phyloP scores from a whole-genome alignment of 2,329 filamentous ascomycete genomes.

The Immersiporthe knoxdaviesiana region DNA sequence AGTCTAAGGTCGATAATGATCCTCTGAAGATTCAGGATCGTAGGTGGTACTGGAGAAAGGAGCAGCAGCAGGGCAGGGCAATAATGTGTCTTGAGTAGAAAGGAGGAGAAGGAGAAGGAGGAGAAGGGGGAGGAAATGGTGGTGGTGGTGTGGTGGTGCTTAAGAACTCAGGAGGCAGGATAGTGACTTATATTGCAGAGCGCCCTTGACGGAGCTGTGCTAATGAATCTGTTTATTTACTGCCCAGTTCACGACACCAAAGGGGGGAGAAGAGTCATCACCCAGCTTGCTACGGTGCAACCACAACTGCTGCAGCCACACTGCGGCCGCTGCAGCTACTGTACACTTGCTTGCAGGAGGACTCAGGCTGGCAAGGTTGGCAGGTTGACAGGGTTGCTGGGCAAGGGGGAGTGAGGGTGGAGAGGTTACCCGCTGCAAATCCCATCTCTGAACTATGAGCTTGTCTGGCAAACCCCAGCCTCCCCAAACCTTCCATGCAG shows the following conservation, averaged over 20 bases:
- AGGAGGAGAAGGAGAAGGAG: neutral
- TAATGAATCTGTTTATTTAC: constrained; percentile 1
- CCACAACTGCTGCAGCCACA: neutral
- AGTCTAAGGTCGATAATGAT: neutral
- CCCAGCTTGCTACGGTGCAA: neutral
- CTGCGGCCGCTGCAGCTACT: too few relatives aligned
- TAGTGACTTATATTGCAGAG: neutral
- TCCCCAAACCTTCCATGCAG: neutral
- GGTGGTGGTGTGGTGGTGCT: neutral
- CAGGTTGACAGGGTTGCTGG: neutral
- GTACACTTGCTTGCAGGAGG: neutral
- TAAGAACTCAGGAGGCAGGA: neutral
- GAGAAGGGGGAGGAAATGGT: too few relatives aligned
- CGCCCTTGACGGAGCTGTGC: neutral
- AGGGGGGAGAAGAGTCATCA: neutral
- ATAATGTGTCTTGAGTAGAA: neutral
- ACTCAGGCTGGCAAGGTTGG: neutral
- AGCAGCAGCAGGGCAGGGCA: neutral
- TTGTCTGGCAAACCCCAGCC: neutral
- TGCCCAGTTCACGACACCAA: neutral
- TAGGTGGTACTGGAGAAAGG: neutral
- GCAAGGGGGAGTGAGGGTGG: neutral
- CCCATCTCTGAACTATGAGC: neutral
- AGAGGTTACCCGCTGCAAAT: neutral
- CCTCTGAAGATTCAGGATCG: neutral